Evolutionary conservation across 2,329 filamentous ascomycete species (phyloP).

Genomic region (Ascochyta pisi): DNA sequence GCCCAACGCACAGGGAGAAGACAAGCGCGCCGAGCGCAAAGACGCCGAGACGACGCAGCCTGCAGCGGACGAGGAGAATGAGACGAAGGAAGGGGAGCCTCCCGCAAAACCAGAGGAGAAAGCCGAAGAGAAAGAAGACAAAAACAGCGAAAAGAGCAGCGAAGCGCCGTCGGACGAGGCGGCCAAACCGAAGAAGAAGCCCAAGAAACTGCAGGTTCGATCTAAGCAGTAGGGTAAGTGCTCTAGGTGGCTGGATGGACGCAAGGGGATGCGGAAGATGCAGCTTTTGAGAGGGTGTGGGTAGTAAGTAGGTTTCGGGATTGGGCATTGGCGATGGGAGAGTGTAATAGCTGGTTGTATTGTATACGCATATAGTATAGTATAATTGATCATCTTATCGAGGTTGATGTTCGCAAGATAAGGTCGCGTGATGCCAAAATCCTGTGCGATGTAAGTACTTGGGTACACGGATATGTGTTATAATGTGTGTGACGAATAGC

Average conservation of each 20-base stretch:
- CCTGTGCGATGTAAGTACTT: too few relatives aligned
- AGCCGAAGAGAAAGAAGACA: constrained; percentile 9
- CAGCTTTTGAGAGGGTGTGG: too few relatives aligned
- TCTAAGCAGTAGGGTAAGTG: constrained; percentile 15
- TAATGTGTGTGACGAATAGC: too few relatives aligned
- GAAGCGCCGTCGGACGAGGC: background rate
- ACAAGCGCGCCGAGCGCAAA: background rate
- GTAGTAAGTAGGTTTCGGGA: too few relatives aligned
- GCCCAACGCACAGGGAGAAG: background rate
- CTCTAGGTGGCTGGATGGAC: too few relatives aligned
- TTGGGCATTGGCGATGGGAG: too few relatives aligned
- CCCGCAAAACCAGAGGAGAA: constrained; percentile 10
- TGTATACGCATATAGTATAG: too few relatives aligned
- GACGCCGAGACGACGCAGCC: background rate
- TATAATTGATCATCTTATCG: too few relatives aligned
- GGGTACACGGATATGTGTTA: too few relatives aligned
- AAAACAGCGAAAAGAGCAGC: constrained; percentile 4
- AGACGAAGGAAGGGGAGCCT: constrained; percentile 14
- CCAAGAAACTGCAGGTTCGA: constrained; percentile 47
- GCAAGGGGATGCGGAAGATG: background rate
- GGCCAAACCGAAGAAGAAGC: constrained; percentile 45
- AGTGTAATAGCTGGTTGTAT: too few relatives aligned
- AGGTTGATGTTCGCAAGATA: too few relatives aligned
- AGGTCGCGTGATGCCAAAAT: too few relatives aligned
- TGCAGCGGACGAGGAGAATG: background rate